These are phyloP conservation scores for Fragosphaeria purpurea DNA, from an alignment of 2,329 filamentous ascomycete species.

Conservation along the genomic window DNA sequence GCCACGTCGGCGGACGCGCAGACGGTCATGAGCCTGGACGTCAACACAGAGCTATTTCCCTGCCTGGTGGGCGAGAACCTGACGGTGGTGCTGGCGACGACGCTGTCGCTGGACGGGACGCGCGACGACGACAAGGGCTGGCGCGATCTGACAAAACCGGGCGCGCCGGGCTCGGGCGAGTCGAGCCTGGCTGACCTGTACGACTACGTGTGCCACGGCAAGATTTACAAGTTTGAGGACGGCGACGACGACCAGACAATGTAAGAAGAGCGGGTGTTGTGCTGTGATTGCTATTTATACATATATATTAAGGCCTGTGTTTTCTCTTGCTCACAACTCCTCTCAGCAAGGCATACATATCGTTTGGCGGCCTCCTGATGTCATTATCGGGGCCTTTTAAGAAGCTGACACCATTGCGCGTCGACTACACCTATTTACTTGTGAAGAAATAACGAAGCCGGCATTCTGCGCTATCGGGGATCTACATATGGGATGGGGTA, in stretches of 20 bases:
- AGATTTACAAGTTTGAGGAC: constrained; percentile 83
- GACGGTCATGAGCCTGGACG: constrained; percentile 74
- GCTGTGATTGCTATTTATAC: not conserved
- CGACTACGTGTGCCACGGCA: constrained; percentile 82
- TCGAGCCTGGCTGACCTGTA: constrained; percentile 65
- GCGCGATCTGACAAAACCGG: constrained; percentile 57
- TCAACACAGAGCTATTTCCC: constrained; percentile 89
- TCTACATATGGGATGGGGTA: no score
- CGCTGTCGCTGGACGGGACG: constrained; percentile 74
- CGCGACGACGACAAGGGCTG: constrained; percentile 71
- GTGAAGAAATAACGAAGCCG: constrained; percentile 66
- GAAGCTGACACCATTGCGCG: constrained; percentile 82
- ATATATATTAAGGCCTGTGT: not conserved
- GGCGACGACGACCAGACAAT: constrained; percentile 70
- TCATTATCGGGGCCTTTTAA: constrained; percentile 90
- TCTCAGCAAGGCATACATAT: constrained; percentile 79
- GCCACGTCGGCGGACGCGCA: constrained; percentile 66
- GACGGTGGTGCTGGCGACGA: constrained; percentile 73
- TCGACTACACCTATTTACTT: constrained; percentile 88
- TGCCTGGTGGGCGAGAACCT: constrained; percentile 64
- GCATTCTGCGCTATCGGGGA: no score
- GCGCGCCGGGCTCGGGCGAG: constrained; percentile 28
- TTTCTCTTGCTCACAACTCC: constrained; percentile 3
- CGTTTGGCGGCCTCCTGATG: constrained; percentile 85
- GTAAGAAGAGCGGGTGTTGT: constrained; percentile 39